These are phyloP conservation scores for Plantago major DNA, from an alignment of 257 asterid genomes.

Conservation along the genomic window DNA sequence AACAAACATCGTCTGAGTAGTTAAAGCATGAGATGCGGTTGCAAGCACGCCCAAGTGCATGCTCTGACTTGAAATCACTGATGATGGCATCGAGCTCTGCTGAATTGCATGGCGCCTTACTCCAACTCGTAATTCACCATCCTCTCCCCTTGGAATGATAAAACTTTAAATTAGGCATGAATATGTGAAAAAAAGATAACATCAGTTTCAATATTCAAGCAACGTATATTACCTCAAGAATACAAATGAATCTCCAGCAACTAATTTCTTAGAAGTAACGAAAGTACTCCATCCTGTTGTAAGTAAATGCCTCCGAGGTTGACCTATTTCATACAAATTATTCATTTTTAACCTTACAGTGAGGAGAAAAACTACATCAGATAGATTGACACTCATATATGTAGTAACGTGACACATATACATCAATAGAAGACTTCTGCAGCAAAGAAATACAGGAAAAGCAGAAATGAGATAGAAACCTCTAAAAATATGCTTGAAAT, in stretches of 20 bases:
- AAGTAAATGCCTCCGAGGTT: slow-evolving; percentile 81
- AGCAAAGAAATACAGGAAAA: neutral
- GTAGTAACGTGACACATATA: neutral
- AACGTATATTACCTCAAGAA: slow-evolving; percentile 49
- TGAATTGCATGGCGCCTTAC: slow-evolving; percentile 56
- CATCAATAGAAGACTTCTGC: neutral
- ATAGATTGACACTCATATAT: neutral
- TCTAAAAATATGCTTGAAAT: slow-evolving; percentile 74
- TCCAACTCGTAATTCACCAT: slow-evolving; percentile 70
- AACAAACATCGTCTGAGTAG: slow-evolving; percentile 52
- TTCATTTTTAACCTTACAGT: slow-evolving; percentile 5
- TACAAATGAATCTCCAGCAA: slow-evolving; percentile 73
- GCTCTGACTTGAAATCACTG: slow-evolving; percentile 82
- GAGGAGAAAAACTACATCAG: neutral
- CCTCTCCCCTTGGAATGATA: slow-evolving; percentile 45
- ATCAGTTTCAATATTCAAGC: neutral
- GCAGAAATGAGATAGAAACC: slow-evolving; percentile 31
- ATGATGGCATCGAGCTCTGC: slow-evolving; percentile 67
- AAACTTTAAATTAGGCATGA: neutral
- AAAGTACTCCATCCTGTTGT: slow-evolving; percentile 89
- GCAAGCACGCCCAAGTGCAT: slow-evolving; percentile 89
- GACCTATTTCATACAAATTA: slow-evolving; percentile 40
- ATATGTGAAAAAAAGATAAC: neutral
- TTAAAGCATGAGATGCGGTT: slow-evolving; percentile 72
- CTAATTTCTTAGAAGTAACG: slow-evolving; percentile 70